Base-by-base conservation (phyloP, 768 basidiomycete genomes). In the Cystofilobasidium capitatum region DNA sequence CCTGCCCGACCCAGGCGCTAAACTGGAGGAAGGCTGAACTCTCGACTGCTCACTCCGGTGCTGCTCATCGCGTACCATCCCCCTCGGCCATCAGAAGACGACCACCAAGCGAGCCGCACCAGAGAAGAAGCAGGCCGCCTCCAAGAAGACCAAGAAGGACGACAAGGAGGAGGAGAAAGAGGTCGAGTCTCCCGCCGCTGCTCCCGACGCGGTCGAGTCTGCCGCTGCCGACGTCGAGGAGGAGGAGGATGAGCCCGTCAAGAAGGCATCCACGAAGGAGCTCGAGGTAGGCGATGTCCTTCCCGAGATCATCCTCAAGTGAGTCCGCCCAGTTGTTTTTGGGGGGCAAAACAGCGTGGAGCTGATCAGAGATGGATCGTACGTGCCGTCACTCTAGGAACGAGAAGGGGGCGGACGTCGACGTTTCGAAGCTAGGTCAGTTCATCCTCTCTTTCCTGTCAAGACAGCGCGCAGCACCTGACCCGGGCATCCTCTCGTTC, bases 371-470 rank as follows among this genome's bases (percentile, higher is more conserved):
- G 9, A 22, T 58, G 20, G 26, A 37, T 22, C 13, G 13, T 51
- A 24, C 14, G 10, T 58, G 58, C 40, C 36, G 37, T 9, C 5
- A 16, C 1, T 13, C 1, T 44, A 72, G 72, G 66, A 89, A 91
- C 75, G 89, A 96, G 78, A 84, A 88, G 76, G 88, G 81, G 51
- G 85, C 88, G 68, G 88, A 91, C 63, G 78, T 91, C 31, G 83
- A 89, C 68, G 80, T 89, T 10, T 78, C 81, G 33, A 81, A 79
- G 6, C 78, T 93, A 45, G 81, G 68, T 69, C 16, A 44, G 64
- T 54, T 47, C 63, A 31, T 55, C 7, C 33, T 45, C 45, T 26
- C 26, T 33, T n/a, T 8, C 59, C 36, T 33, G 22, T 40, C 59
- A n/a, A n/a, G n/a, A n/a, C n/a, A n/a, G n/a, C n/a, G n/a, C n/a